Evolutionary conservation across 1,139 yeast species (phyloP), one percentile per base, ranked within the genome.

Genomic region (Debaryomyces subglobosus): DNA sequence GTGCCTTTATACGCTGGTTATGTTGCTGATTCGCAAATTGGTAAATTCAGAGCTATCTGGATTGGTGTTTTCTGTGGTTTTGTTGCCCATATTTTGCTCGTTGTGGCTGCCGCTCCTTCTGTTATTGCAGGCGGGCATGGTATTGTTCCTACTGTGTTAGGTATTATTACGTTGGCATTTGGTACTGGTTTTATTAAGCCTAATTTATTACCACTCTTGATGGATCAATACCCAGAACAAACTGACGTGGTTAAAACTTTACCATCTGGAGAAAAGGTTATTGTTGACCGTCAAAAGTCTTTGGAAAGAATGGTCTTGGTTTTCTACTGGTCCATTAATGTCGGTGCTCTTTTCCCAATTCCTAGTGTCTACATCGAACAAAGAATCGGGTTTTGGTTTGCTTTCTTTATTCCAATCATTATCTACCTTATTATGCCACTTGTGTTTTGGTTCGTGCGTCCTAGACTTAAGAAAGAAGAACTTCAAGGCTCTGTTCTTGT

Each of bases 281-380:
- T 89, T 55, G 78, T 86, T 39, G 94, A 87, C 60, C 86, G 89
- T 47, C 79, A 82, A 57, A 74, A 83, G 51, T 84, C 96, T 12
- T 71, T 87, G 51, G 90, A 87, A 70, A 79, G 88, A 65, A 78
- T 89, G 69, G 85, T 90, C 53, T 78, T 87, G 75, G 73, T 85
- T 34, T 89, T 89, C 68, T 89, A 89, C 69, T 78, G 89, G 80
- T 78, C 89, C 61, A 86, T 89, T 64, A 90, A 90, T 64, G 71
- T 87, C 56, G 96, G 96, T 47, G 84, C 95, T 8, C 78, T 89
- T 58, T 79, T 89, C 52, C 86, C 88, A 51, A 77, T 89, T 54
- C 91, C 92, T 39, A 86, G 96, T 23, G 84, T 94, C 5, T 85
- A 86, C 61, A 69, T 84, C 59, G 94, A 86, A 57, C 76, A 85